Evolutionary conservation across 1,139 yeast species (phyloP), one percentile per base, ranked within the genome.

Genomic region (Suhomyces taliae): DNA sequence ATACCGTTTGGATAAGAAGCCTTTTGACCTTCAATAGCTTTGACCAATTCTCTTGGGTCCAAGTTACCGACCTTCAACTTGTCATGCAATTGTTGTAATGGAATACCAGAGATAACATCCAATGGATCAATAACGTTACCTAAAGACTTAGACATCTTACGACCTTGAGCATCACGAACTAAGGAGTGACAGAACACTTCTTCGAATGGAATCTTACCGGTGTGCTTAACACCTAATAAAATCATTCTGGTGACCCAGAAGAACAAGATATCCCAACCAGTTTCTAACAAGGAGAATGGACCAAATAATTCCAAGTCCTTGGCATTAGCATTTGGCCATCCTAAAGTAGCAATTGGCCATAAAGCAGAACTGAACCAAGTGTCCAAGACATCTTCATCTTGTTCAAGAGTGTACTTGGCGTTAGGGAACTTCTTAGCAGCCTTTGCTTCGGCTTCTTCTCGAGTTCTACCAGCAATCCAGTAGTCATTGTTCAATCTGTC

Each of bases 191-290:
- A 93, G 82, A 90, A 93, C 27, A 93, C 98, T 72, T 93, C 98
- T 60, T 82, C 86, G 79, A 93, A 93, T 51, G 99, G 99, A 53
- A 90, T 81, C 50, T 85, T 76, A 44, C 97, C 98, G 34, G 97
- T 89, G 67, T 93, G 78, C 72, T 91, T 90, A 61, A 90, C 68
- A 51, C 97, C 95, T 63, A 93, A 75, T 76, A 93, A 81, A 55
- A 93, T 86, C 99, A 93, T 93, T 74, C 99, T 85, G 39, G 95
- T 82, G 50, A 93, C 98, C 99, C 99, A 93, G 85, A 93, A 93
- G 82, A 93, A 93, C 62, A 93, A 78, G 65, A 93, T 93, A 75
- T 93, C 99, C 99, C 99, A 93, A 58, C 99, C 99, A 45, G 99
- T 93, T 74, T 93, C 99, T 64, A 93, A 78, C 84, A 93, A 76